Evolutionary conservation across 495 filamentous ascomycete species (phyloP).

Genomic region (Hyaloscypha hepaticicola): DNA sequence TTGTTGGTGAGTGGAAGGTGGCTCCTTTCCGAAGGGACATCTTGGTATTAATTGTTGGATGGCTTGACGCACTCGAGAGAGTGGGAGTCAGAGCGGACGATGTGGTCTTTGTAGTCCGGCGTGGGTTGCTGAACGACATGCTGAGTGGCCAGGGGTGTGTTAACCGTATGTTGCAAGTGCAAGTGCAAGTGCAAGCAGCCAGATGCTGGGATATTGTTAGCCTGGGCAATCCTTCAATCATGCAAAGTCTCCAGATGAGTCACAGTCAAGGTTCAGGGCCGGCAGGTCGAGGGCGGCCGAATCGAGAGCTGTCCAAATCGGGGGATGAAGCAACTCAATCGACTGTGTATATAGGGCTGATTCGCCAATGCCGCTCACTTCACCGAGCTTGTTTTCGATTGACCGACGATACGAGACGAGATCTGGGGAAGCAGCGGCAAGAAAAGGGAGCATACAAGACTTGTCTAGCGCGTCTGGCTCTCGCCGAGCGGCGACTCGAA

Average conservation of each 20-base stretch:
- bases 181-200: background rate
- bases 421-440: background rate
- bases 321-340: slow-evolving; percentile 18
- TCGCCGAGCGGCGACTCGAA: slow-evolving; percentile 3
- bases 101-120: slow-evolving; percentile 33
- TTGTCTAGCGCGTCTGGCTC: background rate
- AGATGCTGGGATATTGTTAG: slow-evolving; percentile 30
- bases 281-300: slow-evolving; percentile 21
- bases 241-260: slow-evolving; percentile 27
- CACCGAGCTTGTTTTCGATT: background rate
- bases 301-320: slow-evolving; percentile 18
- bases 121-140: slow-evolving; percentile 32
- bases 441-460: slow-evolving; percentile 18
- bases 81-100: slow-evolving; percentile 32
- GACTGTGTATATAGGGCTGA: slow-evolving; percentile 26
- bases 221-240: slow-evolving; percentile 24
- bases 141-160: slow-evolving; percentile 24
- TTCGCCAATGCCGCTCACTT: slow-evolving; percentile 26
- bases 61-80: slow-evolving; percentile 27
- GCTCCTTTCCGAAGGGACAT: slow-evolving; percentile 58
- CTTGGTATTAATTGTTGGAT: slow-evolving; percentile 47
- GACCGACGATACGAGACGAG: slow-evolving; percentile 2
- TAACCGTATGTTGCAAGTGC: slow-evolving; percentile 10
- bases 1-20: slow-evolving; percentile 57
- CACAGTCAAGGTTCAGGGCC: slow-evolving; percentile 25